These are phyloP conservation scores for Pseudogymnoascus sp. DNA, from an alignment of 2,329 filamentous ascomycete genomes.

Conservation along the genomic window DNA sequence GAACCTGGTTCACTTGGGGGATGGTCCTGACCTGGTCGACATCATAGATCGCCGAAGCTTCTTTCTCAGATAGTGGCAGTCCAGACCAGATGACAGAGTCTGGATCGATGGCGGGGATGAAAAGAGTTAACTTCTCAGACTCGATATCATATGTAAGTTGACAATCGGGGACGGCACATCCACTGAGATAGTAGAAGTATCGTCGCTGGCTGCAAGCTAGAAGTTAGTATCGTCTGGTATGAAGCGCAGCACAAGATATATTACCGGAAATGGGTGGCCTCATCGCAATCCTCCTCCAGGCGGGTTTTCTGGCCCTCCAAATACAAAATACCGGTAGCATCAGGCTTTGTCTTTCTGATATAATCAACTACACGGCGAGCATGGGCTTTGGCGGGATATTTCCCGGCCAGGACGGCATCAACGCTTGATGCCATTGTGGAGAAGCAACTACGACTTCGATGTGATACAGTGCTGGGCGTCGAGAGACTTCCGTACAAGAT, in stretches of 20 bases:
- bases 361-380: slow-evolving; percentile 75
- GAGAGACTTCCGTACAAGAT: background rate
- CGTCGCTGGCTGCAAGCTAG: slow-evolving; percentile 62
- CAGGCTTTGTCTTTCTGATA: slow-evolving; percentile 60
- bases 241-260: background rate
- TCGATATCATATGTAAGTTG: slow-evolving; percentile 74
- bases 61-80: slow-evolving; percentile 66
- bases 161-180: slow-evolving; percentile 72
- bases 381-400: slow-evolving; percentile 81
- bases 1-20: slow-evolving; percentile 64
- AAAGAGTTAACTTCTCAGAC: slow-evolving; percentile 68
- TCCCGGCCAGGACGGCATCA: slow-evolving; percentile 46
- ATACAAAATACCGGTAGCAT: slow-evolving; percentile 69
- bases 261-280: slow-evolving; percentile 71
- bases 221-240: slow-evolving; percentile 12
- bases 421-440: slow-evolving; percentile 11
- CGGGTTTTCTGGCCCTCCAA: slow-evolving; percentile 76
- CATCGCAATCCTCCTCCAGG: slow-evolving; percentile 85
- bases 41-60: slow-evolving; percentile 72
- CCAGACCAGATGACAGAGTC: slow-evolving; percentile 91
- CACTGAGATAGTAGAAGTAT: slow-evolving; percentile 91
- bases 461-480: background rate
- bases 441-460: background rate
- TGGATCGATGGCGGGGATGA: slow-evolving; percentile 83
- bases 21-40: slow-evolving; percentile 70